Evolutionary conservation across 2,329 filamentous ascomycete species (phyloP).

Genomic region (Teratosphaeria zuluensis): DNA sequence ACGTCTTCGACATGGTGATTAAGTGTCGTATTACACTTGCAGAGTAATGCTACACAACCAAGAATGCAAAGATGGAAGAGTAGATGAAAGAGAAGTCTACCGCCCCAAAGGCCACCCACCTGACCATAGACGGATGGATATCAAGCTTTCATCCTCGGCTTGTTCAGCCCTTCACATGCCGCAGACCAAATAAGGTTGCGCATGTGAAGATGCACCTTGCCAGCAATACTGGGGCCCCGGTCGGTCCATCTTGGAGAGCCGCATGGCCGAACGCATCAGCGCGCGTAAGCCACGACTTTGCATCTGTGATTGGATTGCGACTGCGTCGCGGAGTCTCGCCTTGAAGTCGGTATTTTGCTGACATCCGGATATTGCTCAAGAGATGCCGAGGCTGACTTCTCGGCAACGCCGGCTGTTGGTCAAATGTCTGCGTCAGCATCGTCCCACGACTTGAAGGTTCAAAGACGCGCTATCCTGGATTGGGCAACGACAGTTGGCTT

Average conservation of each 20-base stretch:
- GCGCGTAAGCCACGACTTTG: background rate
- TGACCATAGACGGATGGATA: background rate
- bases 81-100: background rate
- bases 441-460: background rate
- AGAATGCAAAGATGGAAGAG: background rate
- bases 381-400: background rate
- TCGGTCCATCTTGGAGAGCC: background rate
- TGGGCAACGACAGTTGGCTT: background rate
- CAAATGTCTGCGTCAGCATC: background rate
- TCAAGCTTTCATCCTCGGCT: background rate
- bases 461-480: background rate
- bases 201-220: background rate
- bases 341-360: background rate
- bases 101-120: background rate
- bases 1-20: conserved; percentile 80
- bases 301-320: background rate
- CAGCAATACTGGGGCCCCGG: background rate
- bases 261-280: background rate
- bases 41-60: background rate
- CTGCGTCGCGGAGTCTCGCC: background rate
- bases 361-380: background rate
- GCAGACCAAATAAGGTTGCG: background rate
- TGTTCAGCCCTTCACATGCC: background rate
- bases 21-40: background rate
- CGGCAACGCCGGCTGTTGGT: background rate